Conservation (phyloP, 176 grass and related monocot species). For the Avena insularis region DNA sequence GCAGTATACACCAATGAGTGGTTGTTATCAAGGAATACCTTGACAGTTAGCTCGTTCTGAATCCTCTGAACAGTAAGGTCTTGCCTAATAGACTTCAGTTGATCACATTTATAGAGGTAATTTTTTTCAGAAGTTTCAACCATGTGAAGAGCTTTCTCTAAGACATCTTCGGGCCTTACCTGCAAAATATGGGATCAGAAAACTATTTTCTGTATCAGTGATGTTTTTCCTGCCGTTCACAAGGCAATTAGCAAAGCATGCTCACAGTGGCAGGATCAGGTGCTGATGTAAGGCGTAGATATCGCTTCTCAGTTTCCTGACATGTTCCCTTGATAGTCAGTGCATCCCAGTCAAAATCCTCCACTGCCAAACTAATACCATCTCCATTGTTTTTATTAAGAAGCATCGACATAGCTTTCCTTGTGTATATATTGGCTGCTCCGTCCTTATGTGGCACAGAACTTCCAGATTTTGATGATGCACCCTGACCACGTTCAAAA, state of each 20-base stretch:
- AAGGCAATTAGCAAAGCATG: conserved; percentile 34
- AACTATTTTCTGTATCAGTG: conserved; percentile 29
- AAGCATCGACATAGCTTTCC: conserved; percentile 50
- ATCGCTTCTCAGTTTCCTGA: conserved; percentile 87
- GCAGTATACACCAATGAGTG: conserved; percentile 9
- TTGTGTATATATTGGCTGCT: conserved; percentile 46
- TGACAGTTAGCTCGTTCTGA: conserved; percentile 78
- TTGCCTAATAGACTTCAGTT: conserved; percentile 97
- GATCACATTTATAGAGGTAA: conserved; percentile 97
- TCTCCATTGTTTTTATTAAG: conserved; percentile 34
- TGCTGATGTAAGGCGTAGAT: conserved; percentile 87
- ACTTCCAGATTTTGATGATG: conserved; percentile 46
- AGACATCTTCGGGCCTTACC: conserved; percentile 90
- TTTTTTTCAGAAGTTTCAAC: conserved; percentile 83
- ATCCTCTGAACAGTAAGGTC: conserved; percentile 96
- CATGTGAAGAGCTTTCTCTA: conserved; percentile 92
- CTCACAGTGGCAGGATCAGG: conserved; percentile 86
- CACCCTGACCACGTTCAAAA: conserved; percentile 68
- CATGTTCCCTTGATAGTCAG: conserved; percentile 92
- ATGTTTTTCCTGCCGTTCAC: conserved; percentile 20
- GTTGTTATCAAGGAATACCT: conserved; percentile 60
- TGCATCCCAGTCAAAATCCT: conserved; percentile 95
- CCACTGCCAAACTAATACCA: conserved; percentile 58
- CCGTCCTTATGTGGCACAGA: conserved; percentile 41
- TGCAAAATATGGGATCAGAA: conserved; percentile 47